Base-by-base conservation (phyloP, 106 monocot genomes). In the Dendrobium huoshanense region DNA sequence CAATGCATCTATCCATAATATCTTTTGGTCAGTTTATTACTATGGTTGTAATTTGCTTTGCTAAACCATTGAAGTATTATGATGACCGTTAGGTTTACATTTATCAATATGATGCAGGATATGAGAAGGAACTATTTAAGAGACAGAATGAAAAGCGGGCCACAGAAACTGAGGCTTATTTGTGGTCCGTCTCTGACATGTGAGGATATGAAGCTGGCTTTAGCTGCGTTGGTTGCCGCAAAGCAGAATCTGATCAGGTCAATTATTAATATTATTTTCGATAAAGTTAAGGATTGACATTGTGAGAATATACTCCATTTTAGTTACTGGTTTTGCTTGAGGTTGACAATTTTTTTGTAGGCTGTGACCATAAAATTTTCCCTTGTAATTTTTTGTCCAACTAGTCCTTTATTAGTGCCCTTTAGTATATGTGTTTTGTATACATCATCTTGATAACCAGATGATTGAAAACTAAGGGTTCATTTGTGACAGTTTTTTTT, bases 121-220 rank as follows among this genome's bases (percentile, higher is more conserved):
- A 80, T 82, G 95, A 95, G 83, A 95, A 92, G 84, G 95, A 92
- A 73, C 20, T 86, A 80, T 92, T 92, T 75, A 90, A 90, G 82
- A 85, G 90, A 65, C 90, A 92, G 81, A 95, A 89, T 45, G 92
- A 95, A 80, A 92, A 88, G 78, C 86, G 78, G 18, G 92, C 95
- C 27, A 89, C 85, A 2, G 92, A 95, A 56, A 79, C 61, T 25
- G 95, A 95, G 84, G 95, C 95, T 2, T 95, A 95, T 83, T 73
- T 95, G 16, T 95, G 95, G 95, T 95, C 95, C 2, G 92, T 92
- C 16, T 75, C 95, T 55, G 95, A 95, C 33, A 76, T 76, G 76
- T 76, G 76, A 76, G 74, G n/a, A 74, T 43, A 44, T 74, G 41
- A 44, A 74, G 2, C 33, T 3, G 10, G 16, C 4, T 67, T 37